Base-by-base conservation (phyloP, 148 eudicot species). In the Silene latifolia region DNA sequence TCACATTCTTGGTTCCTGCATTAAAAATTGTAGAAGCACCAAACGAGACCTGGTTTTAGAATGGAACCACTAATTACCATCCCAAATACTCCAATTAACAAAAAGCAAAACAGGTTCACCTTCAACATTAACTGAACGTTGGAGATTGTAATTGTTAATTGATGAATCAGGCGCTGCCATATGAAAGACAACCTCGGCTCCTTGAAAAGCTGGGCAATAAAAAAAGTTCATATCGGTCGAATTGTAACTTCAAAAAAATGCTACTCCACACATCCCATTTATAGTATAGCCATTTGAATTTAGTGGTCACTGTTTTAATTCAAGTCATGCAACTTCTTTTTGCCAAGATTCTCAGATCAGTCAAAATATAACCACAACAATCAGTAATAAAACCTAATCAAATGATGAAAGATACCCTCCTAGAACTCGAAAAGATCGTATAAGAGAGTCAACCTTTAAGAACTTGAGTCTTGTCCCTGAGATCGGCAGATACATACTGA, bases 121-220 rank as follows among this genome's bases (percentile, higher is more conserved):
- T 85, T 84, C 78, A 35, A 94, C 96, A 79, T 92, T 94, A 65
- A 94, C 97, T 24, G 98, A 84, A 76, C 84, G 69, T 20, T 94
- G 98, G 67, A 94, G 93, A 64, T 90, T 79, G 57, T 87, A 76
- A 80, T 88, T 94, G 73, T 94, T 94, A 67, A 94, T 90, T 53
- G 98, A 94, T 64, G 98, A 94, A 87, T 94, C 93, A 14, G 98
- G 98, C 44, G 98, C 97, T 23, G 98, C 97, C 97, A 94, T 90
- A 83, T 94, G 97, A 84, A 94, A 94, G 54, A 94, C 98, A 76
- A 92, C 96, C 80, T 94, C 96, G 77, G 85, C 98, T 81, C 98
- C 98, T 79, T 84, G 84, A 76, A 69, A 87, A 72, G 88, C 98
- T 94, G 88, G 83, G 88, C 62, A 18, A 14, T 77, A 5, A 32